A percentile compares a stretch with the other conserved stretches of the same genome.
Conservation (phyloP, 306 rosid genomes). For the Sphenostylis stenocarpa region DNA sequence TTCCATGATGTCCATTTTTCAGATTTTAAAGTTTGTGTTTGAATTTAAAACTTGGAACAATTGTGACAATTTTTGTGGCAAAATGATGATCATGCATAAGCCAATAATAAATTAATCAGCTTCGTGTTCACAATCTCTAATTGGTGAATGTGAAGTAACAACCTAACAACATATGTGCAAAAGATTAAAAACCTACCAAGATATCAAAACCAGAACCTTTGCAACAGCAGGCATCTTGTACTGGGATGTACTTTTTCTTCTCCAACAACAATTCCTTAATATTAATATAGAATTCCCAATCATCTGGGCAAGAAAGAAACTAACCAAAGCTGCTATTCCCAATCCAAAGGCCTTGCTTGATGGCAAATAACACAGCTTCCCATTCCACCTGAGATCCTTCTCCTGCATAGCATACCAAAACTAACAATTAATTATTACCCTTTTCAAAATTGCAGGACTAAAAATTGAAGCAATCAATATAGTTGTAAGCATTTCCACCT, state of each 20-base stretch:
- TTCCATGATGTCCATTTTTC: neutral
- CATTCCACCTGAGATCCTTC: slow-evolving; percentile 55
- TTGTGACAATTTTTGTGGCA: neutral
- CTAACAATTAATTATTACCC: neutral
- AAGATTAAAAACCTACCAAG: slow-evolving; percentile 61
- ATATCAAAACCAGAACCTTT: slow-evolving; percentile 47
- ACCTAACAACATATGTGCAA: neutral
- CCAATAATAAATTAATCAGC: neutral
- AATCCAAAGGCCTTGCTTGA: slow-evolving; percentile 60
- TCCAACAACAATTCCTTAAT: slow-evolving; percentile 30
- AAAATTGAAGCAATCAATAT: neutral
- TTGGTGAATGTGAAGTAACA: neutral
- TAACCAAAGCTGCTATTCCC: slow-evolving; percentile 63
- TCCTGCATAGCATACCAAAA: slow-evolving; percentile 34
- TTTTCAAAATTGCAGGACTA: neutral
- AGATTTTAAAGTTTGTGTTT: neutral
- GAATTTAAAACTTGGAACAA: neutral
- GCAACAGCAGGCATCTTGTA: slow-evolving; percentile 35
- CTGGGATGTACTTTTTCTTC: slow-evolving; percentile 31
- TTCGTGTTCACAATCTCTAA: neutral
- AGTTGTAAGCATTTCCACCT: slow-evolving; percentile 45
- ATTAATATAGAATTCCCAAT: slow-evolving; percentile 51
- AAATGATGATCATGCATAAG: neutral
- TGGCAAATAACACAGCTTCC: slow-evolving; percentile 58
- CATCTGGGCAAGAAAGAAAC: slow-evolving; percentile 56